Conservation (phyloP, 768 basidiomycete genomes). For the Heimioporus sp. region DNA sequence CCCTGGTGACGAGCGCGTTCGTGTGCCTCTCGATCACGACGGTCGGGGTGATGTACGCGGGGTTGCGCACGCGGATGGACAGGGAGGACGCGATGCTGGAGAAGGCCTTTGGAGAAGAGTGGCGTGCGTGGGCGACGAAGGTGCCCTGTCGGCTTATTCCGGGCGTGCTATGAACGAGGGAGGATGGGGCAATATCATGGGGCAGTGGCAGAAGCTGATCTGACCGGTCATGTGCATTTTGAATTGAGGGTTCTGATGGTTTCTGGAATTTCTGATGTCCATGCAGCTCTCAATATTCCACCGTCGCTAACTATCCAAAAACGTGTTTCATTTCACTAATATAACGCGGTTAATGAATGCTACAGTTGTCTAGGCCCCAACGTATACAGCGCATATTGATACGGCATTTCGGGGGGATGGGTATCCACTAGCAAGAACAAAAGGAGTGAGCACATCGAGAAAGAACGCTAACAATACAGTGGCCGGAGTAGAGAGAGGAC, state of each 20-base stretch:
- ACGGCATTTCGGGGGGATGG: conserved; percentile 6
- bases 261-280: no score
- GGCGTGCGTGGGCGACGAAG: conserved; percentile 21
- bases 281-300: no score
- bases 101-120: conserved; percentile 23
- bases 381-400: conserved; percentile 22
- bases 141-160: conserved; percentile 27
- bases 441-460: conserved; percentile 1
- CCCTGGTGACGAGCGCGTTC: not conserved
- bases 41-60: not conserved
- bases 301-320: no score
- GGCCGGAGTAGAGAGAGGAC: not conserved
- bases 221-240: no score
- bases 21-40: not conserved
- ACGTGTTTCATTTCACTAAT: not conserved
- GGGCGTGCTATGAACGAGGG: not conserved
- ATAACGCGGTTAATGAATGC: conserved; percentile 3
- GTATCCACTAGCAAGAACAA: conserved; percentile 15
- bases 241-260: no score
- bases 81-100: conserved; percentile 31
- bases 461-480: conserved; percentile 29
- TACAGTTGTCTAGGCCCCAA: conserved; percentile 26
- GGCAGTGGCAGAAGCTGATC: no score
- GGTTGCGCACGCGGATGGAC: conserved; percentile 14
- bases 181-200: no score